phyloP scores from a whole-genome alignment of 1,284 basidiomycete genomes.

The Rhizoctonia solani region DNA sequence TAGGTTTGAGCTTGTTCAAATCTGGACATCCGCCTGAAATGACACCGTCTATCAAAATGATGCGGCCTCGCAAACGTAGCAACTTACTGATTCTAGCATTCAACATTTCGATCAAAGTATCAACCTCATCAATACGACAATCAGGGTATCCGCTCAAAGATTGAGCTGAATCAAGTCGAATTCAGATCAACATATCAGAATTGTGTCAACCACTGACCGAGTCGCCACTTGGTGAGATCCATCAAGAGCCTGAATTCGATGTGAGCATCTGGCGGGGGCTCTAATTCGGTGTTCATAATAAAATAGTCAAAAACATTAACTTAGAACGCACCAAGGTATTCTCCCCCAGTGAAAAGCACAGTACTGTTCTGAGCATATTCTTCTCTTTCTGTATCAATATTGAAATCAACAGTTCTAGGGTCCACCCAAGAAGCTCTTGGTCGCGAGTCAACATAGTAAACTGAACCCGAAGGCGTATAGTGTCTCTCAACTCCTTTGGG shows the following conservation, averaged over 20 bases:
- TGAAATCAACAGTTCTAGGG: conserved; percentile 24
- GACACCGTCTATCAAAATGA: not conserved
- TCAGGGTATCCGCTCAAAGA: conserved; percentile 37
- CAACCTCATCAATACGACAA: conserved; percentile 34
- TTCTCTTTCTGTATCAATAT: conserved; percentile 10
- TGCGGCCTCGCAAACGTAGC: not conserved
- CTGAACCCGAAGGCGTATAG: conserved; percentile 28
- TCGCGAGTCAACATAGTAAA: conserved; percentile 33
- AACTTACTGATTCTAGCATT: conserved; percentile 34
- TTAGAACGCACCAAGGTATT: not conserved
- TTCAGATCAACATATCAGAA: not conserved
- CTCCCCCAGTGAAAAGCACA: not conserved
- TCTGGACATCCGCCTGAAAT: conserved; percentile 19
- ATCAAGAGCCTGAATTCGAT: conserved; percentile 34
- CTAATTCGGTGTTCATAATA: not conserved
- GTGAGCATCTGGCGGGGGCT: conserved; percentile 29
- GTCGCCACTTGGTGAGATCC: conserved; percentile 36
- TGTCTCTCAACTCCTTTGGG: conserved; percentile 33
- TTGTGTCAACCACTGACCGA: conserved; percentile 15
- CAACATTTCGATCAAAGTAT: conserved; percentile 34
- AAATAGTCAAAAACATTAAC: not conserved
- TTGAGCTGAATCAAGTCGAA: conserved; percentile 31
- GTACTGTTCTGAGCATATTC: conserved; percentile 5
- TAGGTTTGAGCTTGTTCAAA: conserved; percentile 30
- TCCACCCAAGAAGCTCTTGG: conserved; percentile 34